Conservation (phyloP, 257 asterid species). For the Craterostigma plantagineum region DNA sequence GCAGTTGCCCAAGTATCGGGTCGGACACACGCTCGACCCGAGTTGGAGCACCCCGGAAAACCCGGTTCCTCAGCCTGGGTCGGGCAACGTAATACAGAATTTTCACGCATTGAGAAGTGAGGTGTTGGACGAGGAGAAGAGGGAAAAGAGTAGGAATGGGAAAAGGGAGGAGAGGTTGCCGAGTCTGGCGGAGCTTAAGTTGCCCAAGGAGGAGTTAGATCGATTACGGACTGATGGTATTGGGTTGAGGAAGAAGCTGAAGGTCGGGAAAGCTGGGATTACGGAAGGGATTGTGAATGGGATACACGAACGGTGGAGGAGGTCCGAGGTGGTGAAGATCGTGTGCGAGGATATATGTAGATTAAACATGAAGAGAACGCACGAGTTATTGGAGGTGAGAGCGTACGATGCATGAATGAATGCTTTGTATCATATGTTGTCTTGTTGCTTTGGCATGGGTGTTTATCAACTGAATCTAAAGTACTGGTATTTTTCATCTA, state of each 20-base stretch:
- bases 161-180: conserved; percentile 29
- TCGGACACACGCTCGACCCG: conserved; percentile 84
- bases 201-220: conserved; percentile 47
- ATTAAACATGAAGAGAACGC: conserved; percentile 97
- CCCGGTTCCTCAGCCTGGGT: conserved; percentile 68
- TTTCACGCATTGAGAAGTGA: conserved; percentile 38
- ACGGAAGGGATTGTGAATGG: conserved; percentile 96
- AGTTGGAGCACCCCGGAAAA: conserved; percentile 96
- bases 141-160: conserved; percentile 40
- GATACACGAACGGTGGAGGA: conserved; percentile 96
- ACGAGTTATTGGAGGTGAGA: conserved; percentile 76
- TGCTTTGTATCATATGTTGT: neutral
- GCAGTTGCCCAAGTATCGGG: conserved; percentile 54
- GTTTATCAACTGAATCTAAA: too few relatives aligned
- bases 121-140: conserved; percentile 44
- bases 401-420: neutral
- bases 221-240: conserved; percentile 54
- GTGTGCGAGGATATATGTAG: conserved; percentile 69
- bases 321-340: conserved; percentile 62
- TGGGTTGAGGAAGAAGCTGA: conserved; percentile 51
- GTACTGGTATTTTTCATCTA: too few relatives aligned
- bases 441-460: too few relatives aligned
- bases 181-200: conserved; percentile 65
- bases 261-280: conserved; percentile 78
- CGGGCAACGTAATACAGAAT: conserved; percentile 53